Evolutionary conservation across 2,329 filamentous ascomycete genomes (phyloP).

Genomic region (Pseudogymnoascus sp.): DNA sequence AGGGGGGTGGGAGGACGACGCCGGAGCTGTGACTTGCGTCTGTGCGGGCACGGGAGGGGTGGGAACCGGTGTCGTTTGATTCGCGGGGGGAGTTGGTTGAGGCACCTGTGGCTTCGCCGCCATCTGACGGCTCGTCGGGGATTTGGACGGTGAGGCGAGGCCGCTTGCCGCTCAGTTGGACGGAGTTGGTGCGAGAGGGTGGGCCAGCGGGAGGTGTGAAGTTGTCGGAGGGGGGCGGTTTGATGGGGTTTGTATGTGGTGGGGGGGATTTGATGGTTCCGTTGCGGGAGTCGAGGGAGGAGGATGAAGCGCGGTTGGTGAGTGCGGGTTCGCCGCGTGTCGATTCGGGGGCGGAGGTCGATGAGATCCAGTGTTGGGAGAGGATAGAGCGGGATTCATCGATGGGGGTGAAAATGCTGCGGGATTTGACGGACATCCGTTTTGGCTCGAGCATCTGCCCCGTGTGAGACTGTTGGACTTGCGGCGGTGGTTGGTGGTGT

Average conservation of each 20-base stretch:
- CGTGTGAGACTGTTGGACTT: constrained; percentile 45
- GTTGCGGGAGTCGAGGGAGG: constrained; percentile 27
- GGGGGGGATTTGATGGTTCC: constrained; percentile 47
- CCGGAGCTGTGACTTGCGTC: constrained; percentile 50
- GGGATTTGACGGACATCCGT: constrained; percentile 45
- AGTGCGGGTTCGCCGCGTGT: constrained; percentile 28
- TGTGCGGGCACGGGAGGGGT: constrained; percentile 18
- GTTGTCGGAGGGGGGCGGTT: constrained; percentile 48
- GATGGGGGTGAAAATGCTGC: constrained; percentile 93
- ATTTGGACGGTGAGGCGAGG: constrained; percentile 91
- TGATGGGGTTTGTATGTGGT: constrained; percentile 26
- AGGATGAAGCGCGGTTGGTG: constrained; percentile 52
- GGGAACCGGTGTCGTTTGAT: constrained; percentile 20
- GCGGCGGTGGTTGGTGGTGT: constrained; percentile 30
- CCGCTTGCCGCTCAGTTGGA: constrained; percentile 55
- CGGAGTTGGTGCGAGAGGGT: constrained; percentile 71
- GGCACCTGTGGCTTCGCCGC: constrained; percentile 65
- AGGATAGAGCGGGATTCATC: constrained; percentile 86
- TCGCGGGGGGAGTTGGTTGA: constrained; percentile 46
- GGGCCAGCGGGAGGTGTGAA: constrained; percentile 48
- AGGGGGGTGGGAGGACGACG: constrained; percentile 85
- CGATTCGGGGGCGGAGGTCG: constrained; percentile 40
- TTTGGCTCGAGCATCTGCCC: constrained; percentile 44
- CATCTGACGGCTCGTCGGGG: constrained; percentile 81
- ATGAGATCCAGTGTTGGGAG: constrained; percentile 71